Percentiles rank a stretch among this genome's conserved stretches.
phyloP scores from a whole-genome alignment of 2,329 filamentous ascomycete species.

The Nothopassalora personata region DNA sequence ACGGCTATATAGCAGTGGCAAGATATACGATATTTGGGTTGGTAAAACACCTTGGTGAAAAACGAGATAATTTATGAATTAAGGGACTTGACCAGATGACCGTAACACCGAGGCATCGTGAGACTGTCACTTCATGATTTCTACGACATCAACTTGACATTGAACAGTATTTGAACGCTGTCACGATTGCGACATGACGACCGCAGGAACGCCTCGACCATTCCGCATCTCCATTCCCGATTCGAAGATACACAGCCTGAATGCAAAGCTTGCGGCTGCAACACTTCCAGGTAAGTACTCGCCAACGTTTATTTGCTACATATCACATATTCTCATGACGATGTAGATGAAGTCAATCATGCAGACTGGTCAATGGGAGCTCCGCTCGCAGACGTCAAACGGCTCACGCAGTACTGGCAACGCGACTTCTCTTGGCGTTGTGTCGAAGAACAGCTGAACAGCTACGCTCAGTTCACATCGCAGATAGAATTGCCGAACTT shows the following conservation, averaged over 20 bases:
- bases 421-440: slow-evolving; percentile 52
- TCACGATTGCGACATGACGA: slow-evolving; percentile 1
- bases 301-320: not conserved
- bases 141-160: not conserved
- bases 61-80: no score
- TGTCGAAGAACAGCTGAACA: slow-evolving; percentile 41
- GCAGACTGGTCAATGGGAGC: slow-evolving; percentile 53
- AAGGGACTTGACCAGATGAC: no score
- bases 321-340: not conserved
- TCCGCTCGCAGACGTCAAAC: slow-evolving; percentile 53
- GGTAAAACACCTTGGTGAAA: no score
- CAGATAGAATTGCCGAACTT: slow-evolving; percentile 38
- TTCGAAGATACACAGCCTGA: slow-evolving; percentile 46
- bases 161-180: not conserved
- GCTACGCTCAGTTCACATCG: slow-evolving; percentile 47
- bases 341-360: slow-evolving; percentile 46
- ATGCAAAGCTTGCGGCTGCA: slow-evolving; percentile 49
- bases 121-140: not conserved
- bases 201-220: slow-evolving; percentile 21
- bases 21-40: no score
- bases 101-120: not conserved
- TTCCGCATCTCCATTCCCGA: slow-evolving; percentile 48
- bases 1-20: no score
- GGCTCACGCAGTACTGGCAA: slow-evolving; percentile 53
- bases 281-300: slow-evolving; percentile 37